These are phyloP conservation scores for Letharia columbiana DNA, from an alignment of 495 filamentous ascomycete species.

Conservation along the genomic window DNA sequence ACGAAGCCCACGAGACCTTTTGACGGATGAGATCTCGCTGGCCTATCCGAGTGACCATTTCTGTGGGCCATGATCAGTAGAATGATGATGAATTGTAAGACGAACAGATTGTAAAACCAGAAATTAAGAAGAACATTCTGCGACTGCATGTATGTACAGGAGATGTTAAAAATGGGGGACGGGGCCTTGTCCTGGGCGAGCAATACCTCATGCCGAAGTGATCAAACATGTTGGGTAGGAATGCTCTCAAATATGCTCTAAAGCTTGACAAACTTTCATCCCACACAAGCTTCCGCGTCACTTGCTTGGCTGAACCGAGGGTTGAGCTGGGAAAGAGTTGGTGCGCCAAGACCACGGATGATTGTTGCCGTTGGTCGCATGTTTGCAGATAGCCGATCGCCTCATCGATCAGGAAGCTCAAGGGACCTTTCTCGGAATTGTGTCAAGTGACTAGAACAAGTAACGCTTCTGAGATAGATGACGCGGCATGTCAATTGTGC, in stretches of 20 bases:
- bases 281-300: background rate
- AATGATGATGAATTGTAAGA: background rate
- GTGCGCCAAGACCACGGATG: background rate
- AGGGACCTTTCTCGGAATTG: background rate
- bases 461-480: background rate
- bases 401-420: background rate
- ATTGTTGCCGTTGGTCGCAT: background rate
- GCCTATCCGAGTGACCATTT: background rate
- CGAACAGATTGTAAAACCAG: background rate
- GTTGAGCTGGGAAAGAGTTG: background rate
- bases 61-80: background rate
- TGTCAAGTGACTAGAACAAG: background rate
- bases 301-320: background rate
- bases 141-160: background rate
- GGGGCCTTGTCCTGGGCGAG: background rate
- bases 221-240: background rate
- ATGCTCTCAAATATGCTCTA: background rate
- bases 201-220: background rate
- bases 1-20: background rate
- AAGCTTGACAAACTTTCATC: background rate
- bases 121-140: background rate
- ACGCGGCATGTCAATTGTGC: background rate
- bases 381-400: background rate
- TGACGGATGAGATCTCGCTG: background rate
- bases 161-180: background rate